Conservation (phyloP, 805 yeast species). For the Starmerella stigmatis region DNA sequence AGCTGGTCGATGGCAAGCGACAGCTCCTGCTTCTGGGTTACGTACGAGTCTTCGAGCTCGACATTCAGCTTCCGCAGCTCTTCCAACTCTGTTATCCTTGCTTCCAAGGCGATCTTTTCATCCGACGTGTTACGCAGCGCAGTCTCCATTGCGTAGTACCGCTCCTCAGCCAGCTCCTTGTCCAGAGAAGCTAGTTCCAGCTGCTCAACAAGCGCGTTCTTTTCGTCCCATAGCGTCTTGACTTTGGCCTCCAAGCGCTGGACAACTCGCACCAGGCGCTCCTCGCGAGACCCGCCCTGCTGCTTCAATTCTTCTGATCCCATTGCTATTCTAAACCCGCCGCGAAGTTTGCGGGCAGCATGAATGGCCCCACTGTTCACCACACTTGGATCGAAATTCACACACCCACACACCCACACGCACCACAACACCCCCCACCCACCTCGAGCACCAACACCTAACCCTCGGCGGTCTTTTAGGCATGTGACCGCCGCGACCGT, state of each 20-base stretch:
- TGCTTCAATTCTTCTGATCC: not conserved
- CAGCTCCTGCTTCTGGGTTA: constrained; percentile 6
- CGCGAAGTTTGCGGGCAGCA: too few relatives aligned
- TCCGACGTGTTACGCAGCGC: not conserved
- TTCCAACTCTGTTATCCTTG: constrained; percentile 24
- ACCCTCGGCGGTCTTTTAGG: too few relatives aligned
- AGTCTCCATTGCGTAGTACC: constrained; percentile 23
- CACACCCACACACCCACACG: too few relatives aligned
- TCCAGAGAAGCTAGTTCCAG: constrained; percentile 31
- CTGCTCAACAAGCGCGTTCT: constrained; percentile 12
- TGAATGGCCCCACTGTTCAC: too few relatives aligned
- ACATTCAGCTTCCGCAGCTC: constrained; percentile 10
- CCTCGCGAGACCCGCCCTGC: constrained; percentile 10
- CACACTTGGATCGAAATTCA: too few relatives aligned
- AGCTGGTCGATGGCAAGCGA: not conserved
- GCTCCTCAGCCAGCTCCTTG: constrained; percentile 33
- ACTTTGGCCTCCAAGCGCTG: constrained; percentile 19
- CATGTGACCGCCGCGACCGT: too few relatives aligned
- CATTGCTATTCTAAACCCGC: too few relatives aligned
- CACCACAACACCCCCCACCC: too few relatives aligned
- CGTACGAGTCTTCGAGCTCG: constrained; percentile 15
- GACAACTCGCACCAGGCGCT: constrained; percentile 22
- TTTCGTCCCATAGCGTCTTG: constrained; percentile 24
- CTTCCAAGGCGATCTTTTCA: constrained; percentile 10
- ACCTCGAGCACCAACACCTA: too few relatives aligned